phyloP scores from a whole-genome alignment of 2,329 filamentous ascomycete species.

The Nemania sp. region DNA sequence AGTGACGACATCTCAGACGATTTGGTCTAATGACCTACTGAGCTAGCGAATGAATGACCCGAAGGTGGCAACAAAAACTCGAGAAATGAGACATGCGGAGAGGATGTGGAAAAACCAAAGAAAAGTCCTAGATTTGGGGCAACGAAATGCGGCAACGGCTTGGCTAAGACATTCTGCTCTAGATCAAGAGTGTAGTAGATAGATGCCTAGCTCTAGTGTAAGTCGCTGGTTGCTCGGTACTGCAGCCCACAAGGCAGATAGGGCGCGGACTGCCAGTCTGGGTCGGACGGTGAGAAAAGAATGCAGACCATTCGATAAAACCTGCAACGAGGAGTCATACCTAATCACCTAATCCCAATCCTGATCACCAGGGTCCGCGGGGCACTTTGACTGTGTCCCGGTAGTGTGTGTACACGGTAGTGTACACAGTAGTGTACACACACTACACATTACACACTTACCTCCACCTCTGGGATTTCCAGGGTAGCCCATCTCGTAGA shows the following conservation, averaged over 20 bases:
- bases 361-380: slow-evolving; percentile 31
- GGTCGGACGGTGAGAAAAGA: background rate
- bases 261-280: slow-evolving; percentile 25
- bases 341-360: background rate
- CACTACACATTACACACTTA: too few species aligned
- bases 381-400: slow-evolving; percentile 12
- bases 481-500: slow-evolving; percentile 7
- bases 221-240: background rate
- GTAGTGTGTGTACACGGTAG: background rate
- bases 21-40: slow-evolving; percentile 6
- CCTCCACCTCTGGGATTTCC: background rate
- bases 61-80: slow-evolving; percentile 19
- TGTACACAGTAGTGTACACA: too few species aligned
- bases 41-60: background rate
- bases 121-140: slow-evolving; percentile 29
- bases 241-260: slow-evolving; percentile 33
- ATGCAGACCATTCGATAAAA: slow-evolving; percentile 10
- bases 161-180: background rate
- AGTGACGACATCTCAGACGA: slow-evolving; percentile 19
- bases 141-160: background rate
- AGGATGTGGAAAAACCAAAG: slow-evolving; percentile 30
- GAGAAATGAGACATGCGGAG: background rate
- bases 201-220: too few species aligned
- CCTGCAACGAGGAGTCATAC: slow-evolving; percentile 33
- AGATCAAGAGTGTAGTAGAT: background rate